Evolutionary conservation across 352 stramenopile species (phyloP).

Genomic region (Phytopythium chamaehyphon): DNA sequence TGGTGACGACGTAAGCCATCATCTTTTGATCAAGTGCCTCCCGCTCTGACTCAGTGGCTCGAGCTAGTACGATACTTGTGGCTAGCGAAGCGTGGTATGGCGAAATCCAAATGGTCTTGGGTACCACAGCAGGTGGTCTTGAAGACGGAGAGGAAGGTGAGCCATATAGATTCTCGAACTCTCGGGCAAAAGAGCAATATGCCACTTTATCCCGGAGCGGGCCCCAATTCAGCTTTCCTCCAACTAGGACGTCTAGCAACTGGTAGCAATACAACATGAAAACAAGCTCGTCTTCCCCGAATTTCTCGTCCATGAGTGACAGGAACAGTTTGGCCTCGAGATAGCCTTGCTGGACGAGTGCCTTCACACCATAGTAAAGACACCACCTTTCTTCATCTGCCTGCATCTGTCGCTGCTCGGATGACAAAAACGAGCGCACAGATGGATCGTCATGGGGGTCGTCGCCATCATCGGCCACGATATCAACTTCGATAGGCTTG

Average conservation of each 20-base stretch:
- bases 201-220: conserved; percentile 49
- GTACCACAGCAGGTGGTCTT: conserved; percentile 19
- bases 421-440: conserved; percentile 1
- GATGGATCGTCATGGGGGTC: conserved; percentile 13
- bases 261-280: conserved; percentile 90
- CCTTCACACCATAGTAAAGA: conserved; percentile 91
- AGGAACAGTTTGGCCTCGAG: conserved; percentile 90
- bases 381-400: conserved; percentile 91
- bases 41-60: conserved; percentile 60
- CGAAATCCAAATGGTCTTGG: conserved; percentile 81
- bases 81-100: conserved; percentile 68
- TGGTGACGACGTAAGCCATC: conserved; percentile 56
- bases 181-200: conserved; percentile 46
- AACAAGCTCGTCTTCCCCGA: conserved; percentile 89
- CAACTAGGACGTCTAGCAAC: conserved; percentile 68
- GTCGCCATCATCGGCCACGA: not conserved
- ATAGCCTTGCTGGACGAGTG: conserved; percentile 77
- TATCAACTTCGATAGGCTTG: conserved; percentile 10
- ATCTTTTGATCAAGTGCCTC: conserved; percentile 60
- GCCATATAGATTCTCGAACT: conserved; percentile 38
- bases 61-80: conserved; percentile 67
- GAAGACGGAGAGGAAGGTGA: not conserved
- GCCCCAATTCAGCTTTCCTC: conserved; percentile 53
- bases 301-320: conserved; percentile 90
- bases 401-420: conserved; percentile 42